Percentiles rank a stretch among this genome's conserved stretches.
Conservation (phyloP, 106 monocot species). For the Acanthochlamys bracteata region DNA sequence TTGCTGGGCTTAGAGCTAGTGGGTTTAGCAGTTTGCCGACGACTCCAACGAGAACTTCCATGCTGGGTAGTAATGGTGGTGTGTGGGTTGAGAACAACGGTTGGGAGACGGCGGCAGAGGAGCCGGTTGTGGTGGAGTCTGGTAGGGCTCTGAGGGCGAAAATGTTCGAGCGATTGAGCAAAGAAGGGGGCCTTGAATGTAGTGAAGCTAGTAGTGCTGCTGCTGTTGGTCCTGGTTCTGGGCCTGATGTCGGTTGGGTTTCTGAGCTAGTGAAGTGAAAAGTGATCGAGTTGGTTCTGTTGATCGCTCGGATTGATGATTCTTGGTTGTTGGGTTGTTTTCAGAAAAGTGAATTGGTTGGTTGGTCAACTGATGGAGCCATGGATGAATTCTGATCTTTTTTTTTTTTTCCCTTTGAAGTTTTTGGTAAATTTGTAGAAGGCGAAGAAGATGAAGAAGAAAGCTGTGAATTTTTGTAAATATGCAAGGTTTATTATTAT, state of each 20-base stretch:
- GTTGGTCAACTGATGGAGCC: neutral
- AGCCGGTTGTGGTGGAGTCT: slow-evolving; percentile 58
- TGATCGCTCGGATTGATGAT: neutral
- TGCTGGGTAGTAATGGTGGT: neutral
- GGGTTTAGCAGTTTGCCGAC: slow-evolving; percentile 44
- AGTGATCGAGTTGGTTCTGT: neutral
- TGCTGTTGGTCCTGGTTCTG: neutral
- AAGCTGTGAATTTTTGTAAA: neutral
- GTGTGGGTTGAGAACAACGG: slow-evolving; percentile 7
- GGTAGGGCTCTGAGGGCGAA: slow-evolving; percentile 74
- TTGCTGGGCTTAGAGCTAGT: slow-evolving; percentile 8
- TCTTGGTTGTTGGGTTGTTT: neutral
- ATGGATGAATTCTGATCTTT: neutral
- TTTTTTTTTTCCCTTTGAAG: neutral
- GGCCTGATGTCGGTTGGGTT: slow-evolving; percentile 73
- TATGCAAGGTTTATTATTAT: no score
- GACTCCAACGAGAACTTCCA: slow-evolving; percentile 31
- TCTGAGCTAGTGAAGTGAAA: slow-evolving; percentile 62
- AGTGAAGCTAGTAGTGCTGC: neutral
- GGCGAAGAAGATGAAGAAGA: neutral
- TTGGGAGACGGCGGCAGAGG: slow-evolving; percentile 17
- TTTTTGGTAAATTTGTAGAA: neutral
- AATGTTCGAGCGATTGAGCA: slow-evolving; percentile 63
- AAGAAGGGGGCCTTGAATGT: slow-evolving; percentile 35
- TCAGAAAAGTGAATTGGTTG: no score